Conservation (phyloP, 1,284 basidiomycete genomes). For the Cutaneotrichosporon sp. region DNA sequence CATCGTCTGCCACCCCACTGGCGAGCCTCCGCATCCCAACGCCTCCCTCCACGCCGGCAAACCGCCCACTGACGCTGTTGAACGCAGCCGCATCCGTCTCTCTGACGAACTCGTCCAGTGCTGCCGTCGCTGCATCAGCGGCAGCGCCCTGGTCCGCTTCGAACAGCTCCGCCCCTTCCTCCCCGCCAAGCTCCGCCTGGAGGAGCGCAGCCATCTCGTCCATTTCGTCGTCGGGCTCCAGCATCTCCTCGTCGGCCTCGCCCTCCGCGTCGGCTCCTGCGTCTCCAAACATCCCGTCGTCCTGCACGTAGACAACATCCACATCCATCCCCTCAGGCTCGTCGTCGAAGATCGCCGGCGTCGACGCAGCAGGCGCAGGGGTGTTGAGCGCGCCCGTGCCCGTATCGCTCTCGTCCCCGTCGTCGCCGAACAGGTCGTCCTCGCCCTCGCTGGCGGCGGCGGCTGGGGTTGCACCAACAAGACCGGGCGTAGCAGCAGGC, state of each 20-base stretch:
- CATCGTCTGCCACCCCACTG: conserved; percentile 22
- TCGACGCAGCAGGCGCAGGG: background rate
- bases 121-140: conserved; percentile 19
- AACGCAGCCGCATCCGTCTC: background rate
- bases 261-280: conserved; percentile 19
- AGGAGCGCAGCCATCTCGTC: conserved; percentile 40
- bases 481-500: conserved; percentile 22
- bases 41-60: conserved; percentile 30
- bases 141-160: conserved; percentile 6
- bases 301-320: background rate
- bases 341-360: background rate
- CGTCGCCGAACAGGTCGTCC: conserved; percentile 36
- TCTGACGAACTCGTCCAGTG: conserved; percentile 20
- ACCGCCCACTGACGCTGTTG: conserved; percentile 2
- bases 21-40: conserved; percentile 35
- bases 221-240: conserved; percentile 29
- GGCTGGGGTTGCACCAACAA: conserved; percentile 8
- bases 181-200: conserved; percentile 25
- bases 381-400: conserved; percentile 3
- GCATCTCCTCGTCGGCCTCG: conserved; percentile 19
- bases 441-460: conserved; percentile 12
- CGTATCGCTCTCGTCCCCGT: conserved; percentile 25
- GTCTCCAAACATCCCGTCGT: conserved; percentile 23
- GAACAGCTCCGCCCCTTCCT: background rate
- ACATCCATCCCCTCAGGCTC: background rate